These are phyloP conservation scores for Prosopis cineraria DNA, from an alignment of 306 rosid species.

Conservation along the genomic window DNA sequence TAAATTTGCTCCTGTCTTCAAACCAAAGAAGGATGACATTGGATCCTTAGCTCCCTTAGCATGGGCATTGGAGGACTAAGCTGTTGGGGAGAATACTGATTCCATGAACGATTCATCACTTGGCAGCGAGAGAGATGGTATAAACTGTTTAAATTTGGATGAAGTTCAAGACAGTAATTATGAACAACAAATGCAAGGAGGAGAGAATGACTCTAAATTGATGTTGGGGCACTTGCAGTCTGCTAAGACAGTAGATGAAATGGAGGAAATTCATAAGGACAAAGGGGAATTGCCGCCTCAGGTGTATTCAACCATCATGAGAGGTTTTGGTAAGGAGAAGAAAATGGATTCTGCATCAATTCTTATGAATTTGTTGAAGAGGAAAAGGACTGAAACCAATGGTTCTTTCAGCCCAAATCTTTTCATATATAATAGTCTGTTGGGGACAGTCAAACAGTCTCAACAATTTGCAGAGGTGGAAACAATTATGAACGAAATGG, in stretches of 20 bases:
- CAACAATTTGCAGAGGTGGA: constrained; percentile 59
- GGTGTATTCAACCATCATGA: constrained; percentile 76
- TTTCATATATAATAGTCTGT: constrained; percentile 74
- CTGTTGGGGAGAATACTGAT: constrained; percentile 32
- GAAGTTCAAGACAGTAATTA: constrained; percentile 23
- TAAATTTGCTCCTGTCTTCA: constrained; percentile 45
- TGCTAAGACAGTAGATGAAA: constrained; percentile 67
- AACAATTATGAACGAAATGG: constrained; percentile 66
- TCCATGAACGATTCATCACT: constrained; percentile 25
- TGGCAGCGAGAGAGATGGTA: constrained; percentile 36
- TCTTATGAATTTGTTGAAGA: constrained; percentile 83
- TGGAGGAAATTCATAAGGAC: constrained; percentile 75
- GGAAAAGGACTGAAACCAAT: constrained; percentile 58
- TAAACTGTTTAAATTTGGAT: constrained; percentile 34
- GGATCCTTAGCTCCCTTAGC: constrained; percentile 53
- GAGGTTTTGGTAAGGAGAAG: constrained; percentile 83
- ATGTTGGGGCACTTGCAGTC: constrained; percentile 67
- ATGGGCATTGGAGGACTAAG: constrained; percentile 56
- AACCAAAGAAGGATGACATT: constrained; percentile 43
- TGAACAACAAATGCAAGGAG: constrained; percentile 36
- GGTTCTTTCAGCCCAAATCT: constrained; percentile 68
- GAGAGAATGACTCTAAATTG: constrained; percentile 44
- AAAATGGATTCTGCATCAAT: constrained; percentile 67
- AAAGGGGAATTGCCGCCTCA: constrained; percentile 75
- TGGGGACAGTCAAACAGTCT: constrained; percentile 86